Evolutionary conservation across 2,329 filamentous ascomycete species (phyloP).

Genomic region (Teratosphaeria gauchensis): DNA sequence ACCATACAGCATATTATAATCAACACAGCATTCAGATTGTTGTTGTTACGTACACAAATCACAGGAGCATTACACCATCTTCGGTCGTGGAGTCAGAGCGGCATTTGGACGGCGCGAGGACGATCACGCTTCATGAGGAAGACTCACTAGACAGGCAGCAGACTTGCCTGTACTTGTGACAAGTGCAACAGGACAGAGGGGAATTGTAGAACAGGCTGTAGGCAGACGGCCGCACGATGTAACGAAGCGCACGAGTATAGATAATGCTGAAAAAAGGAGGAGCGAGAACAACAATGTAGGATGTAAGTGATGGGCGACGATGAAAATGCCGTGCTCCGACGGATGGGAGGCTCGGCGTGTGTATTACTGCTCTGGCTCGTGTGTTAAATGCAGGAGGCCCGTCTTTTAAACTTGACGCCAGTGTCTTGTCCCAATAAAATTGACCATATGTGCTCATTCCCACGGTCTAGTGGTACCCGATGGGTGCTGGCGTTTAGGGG

Average conservation of each 20-base stretch:
- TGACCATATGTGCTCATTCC: neutral
- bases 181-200: neutral
- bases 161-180: neutral
- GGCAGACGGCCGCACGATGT: neutral
- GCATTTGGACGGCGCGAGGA: neutral
- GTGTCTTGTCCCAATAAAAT: neutral
- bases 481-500: neutral
- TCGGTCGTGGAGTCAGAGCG: neutral
- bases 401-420: neutral
- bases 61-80: neutral
- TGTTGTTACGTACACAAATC: neutral
- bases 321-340: neutral
- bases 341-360: slow-evolving; percentile 3
- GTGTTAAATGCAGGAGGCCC: slow-evolving; percentile 5
- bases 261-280: neutral
- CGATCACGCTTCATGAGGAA: neutral
- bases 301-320: neutral
- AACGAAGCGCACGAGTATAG: slow-evolving; percentile 1
- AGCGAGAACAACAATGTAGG: neutral
- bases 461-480: neutral
- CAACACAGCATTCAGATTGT: neutral
- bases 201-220: neutral
- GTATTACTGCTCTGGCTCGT: slow-evolving; percentile 3
- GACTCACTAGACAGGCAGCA: neutral
- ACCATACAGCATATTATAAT: neutral